These are phyloP conservation scores for Dysphania ambrosioides DNA, from an alignment of 148 eudicot species.

Conservation along the genomic window DNA sequence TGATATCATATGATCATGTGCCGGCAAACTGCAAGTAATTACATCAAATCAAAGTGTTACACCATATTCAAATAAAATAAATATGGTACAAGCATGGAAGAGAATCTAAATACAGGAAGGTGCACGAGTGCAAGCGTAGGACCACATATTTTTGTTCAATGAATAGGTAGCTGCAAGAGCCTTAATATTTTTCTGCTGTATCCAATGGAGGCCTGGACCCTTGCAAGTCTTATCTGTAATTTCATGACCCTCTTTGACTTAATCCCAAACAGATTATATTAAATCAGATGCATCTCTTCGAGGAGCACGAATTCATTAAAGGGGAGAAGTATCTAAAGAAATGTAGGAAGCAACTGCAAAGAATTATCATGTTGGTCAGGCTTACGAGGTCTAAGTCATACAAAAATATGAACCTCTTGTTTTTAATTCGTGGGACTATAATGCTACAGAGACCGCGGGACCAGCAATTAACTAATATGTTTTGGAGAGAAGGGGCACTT, in stretches of 20 bases:
- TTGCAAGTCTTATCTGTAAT: slow-evolving; percentile 8
- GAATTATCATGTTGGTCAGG: not conserved
- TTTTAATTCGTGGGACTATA: not conserved
- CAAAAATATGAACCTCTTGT: not conserved
- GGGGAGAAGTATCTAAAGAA: slow-evolving; percentile 11
- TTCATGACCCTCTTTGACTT: not conserved
- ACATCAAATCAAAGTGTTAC: not conserved
- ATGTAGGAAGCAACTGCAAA: not conserved
- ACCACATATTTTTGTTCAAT: slow-evolving; percentile 23
- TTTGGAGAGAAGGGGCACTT: slow-evolving; percentile 15
- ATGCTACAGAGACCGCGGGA: not conserved
- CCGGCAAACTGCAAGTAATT: slow-evolving; percentile 25
- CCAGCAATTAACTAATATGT: slow-evolving; percentile 12
- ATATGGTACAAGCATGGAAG: not conserved
- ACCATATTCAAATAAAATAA: not conserved
- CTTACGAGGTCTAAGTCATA: not conserved
- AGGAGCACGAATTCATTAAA: slow-evolving; percentile 7
- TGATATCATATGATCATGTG: slow-evolving; percentile 17
- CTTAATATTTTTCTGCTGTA: slow-evolving; percentile 1
- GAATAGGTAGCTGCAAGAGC: not conserved
- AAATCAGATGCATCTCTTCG: slow-evolving; percentile 1
- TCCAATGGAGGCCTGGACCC: not conserved
- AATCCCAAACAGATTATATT: slow-evolving; percentile 2
- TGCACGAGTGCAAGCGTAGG: slow-evolving; percentile 36
- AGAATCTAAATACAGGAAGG: slow-evolving; percentile 31